Percentiles rank a stretch among this genome's conserved stretches.
Conservation (phyloP, 1,139 yeast genomes). For the Kluyveromyces sp. region DNA sequence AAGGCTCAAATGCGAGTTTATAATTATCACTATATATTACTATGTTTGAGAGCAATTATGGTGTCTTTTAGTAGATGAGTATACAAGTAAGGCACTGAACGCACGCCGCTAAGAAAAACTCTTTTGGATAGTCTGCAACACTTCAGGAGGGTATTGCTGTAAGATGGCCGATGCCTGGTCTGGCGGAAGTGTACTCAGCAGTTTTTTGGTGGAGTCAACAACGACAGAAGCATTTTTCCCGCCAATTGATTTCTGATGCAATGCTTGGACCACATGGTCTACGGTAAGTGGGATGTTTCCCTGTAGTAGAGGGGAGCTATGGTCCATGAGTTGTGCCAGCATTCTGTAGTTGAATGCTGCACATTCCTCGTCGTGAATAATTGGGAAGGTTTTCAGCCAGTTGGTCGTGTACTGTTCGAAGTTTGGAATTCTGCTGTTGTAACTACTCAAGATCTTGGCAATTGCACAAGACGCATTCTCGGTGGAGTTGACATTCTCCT, state of each 20-base stretch:
- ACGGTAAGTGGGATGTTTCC: constrained; percentile 58
- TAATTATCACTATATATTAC: no score
- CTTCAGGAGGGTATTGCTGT: constrained; percentile 55
- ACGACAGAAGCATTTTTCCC: constrained; percentile 66
- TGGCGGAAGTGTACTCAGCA: constrained; percentile 43
- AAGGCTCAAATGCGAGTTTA: no score
- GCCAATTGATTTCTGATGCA: constrained; percentile 56
- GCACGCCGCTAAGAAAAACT: constrained; percentile 54
- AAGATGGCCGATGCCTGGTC: constrained; percentile 60
- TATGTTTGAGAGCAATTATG: no score
- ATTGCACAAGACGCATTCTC: constrained; percentile 80
- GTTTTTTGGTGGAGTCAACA: constrained; percentile 50
- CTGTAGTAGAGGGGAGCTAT: constrained; percentile 55
- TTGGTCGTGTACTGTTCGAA: constrained; percentile 56
- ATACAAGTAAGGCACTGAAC: no score
- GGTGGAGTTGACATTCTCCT: constrained; percentile 79
- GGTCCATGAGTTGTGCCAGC: constrained; percentile 65
- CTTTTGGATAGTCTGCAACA: constrained; percentile 54
- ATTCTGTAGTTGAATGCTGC: constrained; percentile 83
- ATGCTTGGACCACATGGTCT: constrained; percentile 71
- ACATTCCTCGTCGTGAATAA: constrained; percentile 78
- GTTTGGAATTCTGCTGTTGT: constrained; percentile 51
- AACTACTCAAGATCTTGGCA: constrained; percentile 66
- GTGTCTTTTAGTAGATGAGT: no score
- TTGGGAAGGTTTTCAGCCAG: constrained; percentile 81